Conservation (phyloP, 805 yeast genomes). For the Torulaspora microellipsoides region DNA sequence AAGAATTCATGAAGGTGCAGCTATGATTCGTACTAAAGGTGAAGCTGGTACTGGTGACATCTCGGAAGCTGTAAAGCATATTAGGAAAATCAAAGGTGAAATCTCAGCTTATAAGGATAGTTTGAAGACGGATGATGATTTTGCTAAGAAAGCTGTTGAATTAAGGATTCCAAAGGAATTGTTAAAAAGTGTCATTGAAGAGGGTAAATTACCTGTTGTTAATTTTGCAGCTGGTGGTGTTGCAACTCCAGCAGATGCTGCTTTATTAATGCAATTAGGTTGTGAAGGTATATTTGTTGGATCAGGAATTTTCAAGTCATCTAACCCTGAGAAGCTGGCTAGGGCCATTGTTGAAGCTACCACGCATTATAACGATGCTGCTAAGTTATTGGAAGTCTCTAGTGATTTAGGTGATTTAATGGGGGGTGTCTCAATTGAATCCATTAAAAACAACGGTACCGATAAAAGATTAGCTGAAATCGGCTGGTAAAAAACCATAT, state of each 20-base stretch:
- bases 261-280: constrained; percentile 76
- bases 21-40: constrained; percentile 83
- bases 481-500: constrained; percentile 42
- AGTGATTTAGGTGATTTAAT: constrained; percentile 70
- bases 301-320: constrained; percentile 72
- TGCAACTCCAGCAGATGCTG: constrained; percentile 86
- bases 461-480: constrained; percentile 39
- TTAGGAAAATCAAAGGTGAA: constrained; percentile 54
- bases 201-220: constrained; percentile 71
- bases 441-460: constrained; percentile 36
- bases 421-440: constrained; percentile 63
- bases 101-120: constrained; percentile 38
- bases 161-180: constrained; percentile 56
- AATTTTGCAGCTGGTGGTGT: constrained; percentile 88
- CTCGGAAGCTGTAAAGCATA: constrained; percentile 75
- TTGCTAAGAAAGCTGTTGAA: constrained; percentile 49
- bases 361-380: constrained; percentile 61
- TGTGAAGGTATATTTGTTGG: constrained; percentile 77
- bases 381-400: constrained; percentile 56
- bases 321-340: constrained; percentile 68
- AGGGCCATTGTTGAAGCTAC: constrained; percentile 77
- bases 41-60: constrained; percentile 90
- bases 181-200: constrained; percentile 40
- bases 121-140: constrained; percentile 40
- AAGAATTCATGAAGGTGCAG: constrained; percentile 77